Conservation (phyloP, 176 grass and related monocot species). For the Olyra latifolia region DNA sequence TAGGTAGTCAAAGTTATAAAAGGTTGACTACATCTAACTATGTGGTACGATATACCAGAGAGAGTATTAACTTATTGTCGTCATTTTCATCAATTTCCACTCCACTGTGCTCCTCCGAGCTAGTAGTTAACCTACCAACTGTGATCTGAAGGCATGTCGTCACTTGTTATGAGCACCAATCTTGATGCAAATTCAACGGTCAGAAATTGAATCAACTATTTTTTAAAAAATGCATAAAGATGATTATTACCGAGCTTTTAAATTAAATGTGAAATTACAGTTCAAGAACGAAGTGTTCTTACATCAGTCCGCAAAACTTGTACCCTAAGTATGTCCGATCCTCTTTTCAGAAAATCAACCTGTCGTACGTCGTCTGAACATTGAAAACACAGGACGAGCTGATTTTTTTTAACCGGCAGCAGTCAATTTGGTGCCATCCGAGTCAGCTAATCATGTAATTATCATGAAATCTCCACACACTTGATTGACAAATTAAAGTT, state of each 20-base stretch:
- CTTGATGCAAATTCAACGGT: neutral
- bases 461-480: conserved; percentile 19
- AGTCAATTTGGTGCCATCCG: conserved; percentile 39
- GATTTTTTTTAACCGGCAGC: conserved; percentile 18
- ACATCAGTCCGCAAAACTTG: conserved; percentile 2
- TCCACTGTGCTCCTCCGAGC: too few species aligned
- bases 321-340: conserved; percentile 28
- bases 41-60: too few species aligned
- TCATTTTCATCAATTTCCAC: too few species aligned
- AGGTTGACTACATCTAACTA: too few species aligned
- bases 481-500: conserved; percentile 9
- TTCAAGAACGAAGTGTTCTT: neutral
- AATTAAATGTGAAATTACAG: neutral
- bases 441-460: conserved; percentile 51
- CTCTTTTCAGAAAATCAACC: conserved; percentile 9
- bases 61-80: too few species aligned
- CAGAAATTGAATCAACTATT: neutral
- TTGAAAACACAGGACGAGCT: neutral
- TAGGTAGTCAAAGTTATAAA: too few species aligned
- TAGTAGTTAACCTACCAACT: too few species aligned
- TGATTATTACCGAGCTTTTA: neutral
- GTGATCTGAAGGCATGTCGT: too few species aligned
- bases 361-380: neutral
- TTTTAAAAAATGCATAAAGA: neutral
- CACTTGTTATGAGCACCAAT: neutral